These are phyloP conservation scores for Penicillium pancosmium DNA, from an alignment of 495 filamentous ascomycete species.

Conservation along the genomic window DNA sequence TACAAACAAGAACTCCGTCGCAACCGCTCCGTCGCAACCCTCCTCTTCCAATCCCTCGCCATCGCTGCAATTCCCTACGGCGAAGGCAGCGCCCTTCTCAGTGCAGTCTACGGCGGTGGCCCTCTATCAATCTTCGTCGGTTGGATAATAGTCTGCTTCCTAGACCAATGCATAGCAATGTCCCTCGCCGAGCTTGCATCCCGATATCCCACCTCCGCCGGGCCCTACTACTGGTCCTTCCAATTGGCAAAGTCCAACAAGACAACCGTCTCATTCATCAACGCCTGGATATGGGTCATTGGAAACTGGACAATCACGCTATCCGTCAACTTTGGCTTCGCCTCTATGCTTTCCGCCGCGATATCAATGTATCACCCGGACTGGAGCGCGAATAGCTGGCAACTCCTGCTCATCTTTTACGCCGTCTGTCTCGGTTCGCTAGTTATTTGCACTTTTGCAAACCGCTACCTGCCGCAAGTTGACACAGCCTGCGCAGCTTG, in stretches of 20 bases:
- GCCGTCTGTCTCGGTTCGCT: slow-evolving; percentile 58
- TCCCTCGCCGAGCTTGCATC: slow-evolving; percentile 52
- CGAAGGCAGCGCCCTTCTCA: slow-evolving; percentile 47
- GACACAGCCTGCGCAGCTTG: slow-evolving; percentile 51
- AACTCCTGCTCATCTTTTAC: slow-evolving; percentile 63
- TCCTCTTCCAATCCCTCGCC: slow-evolving; percentile 41
- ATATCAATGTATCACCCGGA: slow-evolving; percentile 61
- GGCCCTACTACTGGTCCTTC: slow-evolving; percentile 54
- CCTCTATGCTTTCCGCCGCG: slow-evolving; percentile 57
- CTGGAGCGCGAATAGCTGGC: slow-evolving; percentile 55
- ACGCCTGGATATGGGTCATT: slow-evolving; percentile 67
- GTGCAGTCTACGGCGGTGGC: slow-evolving; percentile 46
- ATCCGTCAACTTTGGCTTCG: slow-evolving; percentile 69
- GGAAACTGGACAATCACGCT: slow-evolving; percentile 73
- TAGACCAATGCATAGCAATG: slow-evolving; percentile 44
- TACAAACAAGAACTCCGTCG: slow-evolving; percentile 44
- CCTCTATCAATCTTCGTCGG: slow-evolving; percentile 46
- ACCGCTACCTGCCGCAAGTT: slow-evolving; percentile 57
- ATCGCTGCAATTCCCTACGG: slow-evolving; percentile 52
- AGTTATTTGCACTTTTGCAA: slow-evolving; percentile 57
- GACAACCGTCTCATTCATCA: slow-evolving; percentile 61
- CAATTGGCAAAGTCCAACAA: slow-evolving; percentile 38
- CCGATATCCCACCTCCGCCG: slow-evolving; percentile 53
- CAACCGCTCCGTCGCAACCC: slow-evolving; percentile 41
- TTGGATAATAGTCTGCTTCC: slow-evolving; percentile 43